These are phyloP conservation scores for Nyssa sinensis DNA, from an alignment of 148 eudicot genomes.

Conservation along the genomic window DNA sequence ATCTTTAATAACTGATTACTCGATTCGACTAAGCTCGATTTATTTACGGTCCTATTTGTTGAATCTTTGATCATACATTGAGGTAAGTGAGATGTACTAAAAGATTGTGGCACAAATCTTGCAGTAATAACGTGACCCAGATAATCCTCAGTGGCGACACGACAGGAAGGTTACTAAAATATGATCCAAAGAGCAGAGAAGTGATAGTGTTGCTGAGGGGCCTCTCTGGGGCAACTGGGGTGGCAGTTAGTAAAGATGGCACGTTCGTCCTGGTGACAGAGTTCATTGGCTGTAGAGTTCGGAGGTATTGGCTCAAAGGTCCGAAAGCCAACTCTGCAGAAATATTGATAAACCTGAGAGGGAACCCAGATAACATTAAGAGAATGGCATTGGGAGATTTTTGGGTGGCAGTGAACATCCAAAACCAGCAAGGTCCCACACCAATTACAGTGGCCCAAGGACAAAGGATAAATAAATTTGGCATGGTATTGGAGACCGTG, in stretches of 20 bases:
- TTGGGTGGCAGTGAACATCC: constrained; percentile 29
- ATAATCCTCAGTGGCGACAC: constrained; percentile 17
- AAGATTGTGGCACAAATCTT: not conserved
- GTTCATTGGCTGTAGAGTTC: constrained; percentile 12
- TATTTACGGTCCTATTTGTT: no score
- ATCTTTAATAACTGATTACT: no score
- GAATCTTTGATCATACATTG: no score
- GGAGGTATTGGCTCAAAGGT: constrained; percentile 27
- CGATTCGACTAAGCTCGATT: no score
- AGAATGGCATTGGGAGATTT: constrained; percentile 26
- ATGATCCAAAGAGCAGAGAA: constrained; percentile 22
- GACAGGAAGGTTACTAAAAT: constrained; percentile 23
- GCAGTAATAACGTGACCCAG: constrained; percentile 14
- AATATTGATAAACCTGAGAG: constrained; percentile 4
- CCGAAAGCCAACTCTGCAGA: constrained; percentile 11
- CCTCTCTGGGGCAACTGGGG: constrained; percentile 19
- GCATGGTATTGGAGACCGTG: constrained; percentile 16
- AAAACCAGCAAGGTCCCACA: not conserved
- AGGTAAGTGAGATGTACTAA: not conserved
- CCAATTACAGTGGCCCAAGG: constrained; percentile 5
- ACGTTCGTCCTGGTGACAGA: constrained; percentile 23
- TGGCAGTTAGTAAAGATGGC: constrained; percentile 25
- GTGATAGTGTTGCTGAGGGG: constrained; percentile 19
- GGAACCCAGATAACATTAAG: constrained; percentile 24
- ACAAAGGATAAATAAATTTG: constrained; percentile 7